Evolutionary conservation across 2,329 filamentous ascomycete genomes (phyloP), one percentile per base, ranked within the genome.

Genomic region (Xylaria polymorpha): DNA sequence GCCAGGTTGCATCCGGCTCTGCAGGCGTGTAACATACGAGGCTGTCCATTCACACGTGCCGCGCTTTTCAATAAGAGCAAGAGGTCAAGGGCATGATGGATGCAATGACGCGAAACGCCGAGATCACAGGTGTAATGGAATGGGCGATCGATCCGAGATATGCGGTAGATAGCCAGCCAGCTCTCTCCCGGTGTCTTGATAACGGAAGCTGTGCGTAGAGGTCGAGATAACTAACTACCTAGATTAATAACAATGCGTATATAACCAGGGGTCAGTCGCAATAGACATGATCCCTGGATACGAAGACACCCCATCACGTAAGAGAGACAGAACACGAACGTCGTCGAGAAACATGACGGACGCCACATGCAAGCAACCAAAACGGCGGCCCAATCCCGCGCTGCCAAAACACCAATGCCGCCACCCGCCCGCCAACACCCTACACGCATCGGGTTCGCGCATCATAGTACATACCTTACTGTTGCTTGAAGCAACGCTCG

Each of bases 361-460:
- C 56, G 48, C 48, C 46, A 51, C 39, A 57, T 66, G 58, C 57
- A 57, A 43, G 50, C 29, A 61, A 48, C 22, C 20, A 25, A 43
- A 43, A 46, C 4, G 20, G 35, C 41, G 20, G 14, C 35, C 58
- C 61, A 64, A 57, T 57, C 61, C 61, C 8, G 12, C 51, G 8
- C 32, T 39, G 61, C 61, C 51, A 64, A 39, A 50, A 50, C 58
- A 61, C 22, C 41, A 59, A 53, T 29, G 61, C 61, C 41, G 29
- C 60, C 48, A 56, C 48, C 39, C 60, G 39, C 14, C 50, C 50
- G 25, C 37, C 60, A 44, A 32, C 39, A 44, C 60, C 60, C 50
- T 55, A 55, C 50, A 46, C 18, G 50, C 60, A 56, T 41, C 60
- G 60, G 48, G 60, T 44, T 56, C 60, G 50, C 46, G 59, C 59